Evolutionary conservation across 1,284 basidiomycete genomes (phyloP), one percentile per base, ranked within the genome.

Genomic region (Marasmius tenuissimus): DNA sequence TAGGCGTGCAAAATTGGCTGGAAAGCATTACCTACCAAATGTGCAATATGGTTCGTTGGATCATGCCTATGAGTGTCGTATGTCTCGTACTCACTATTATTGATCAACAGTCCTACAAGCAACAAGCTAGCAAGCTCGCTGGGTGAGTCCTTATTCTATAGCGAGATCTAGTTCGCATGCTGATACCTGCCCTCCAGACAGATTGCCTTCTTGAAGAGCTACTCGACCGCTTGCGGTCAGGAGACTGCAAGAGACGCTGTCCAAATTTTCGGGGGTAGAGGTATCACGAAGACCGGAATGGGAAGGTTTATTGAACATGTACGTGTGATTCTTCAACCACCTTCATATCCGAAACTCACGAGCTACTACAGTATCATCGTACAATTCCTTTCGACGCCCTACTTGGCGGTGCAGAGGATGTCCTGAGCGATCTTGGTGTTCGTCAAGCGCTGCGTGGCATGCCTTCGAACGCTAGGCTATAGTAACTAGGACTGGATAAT

Each of bases 1-100:
- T 55, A 68, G 67, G 65, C 58, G 80, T 82, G 12, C 95, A 97
- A 72, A 86, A 84, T 53, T 97, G 94, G 94, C 78, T 97, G 33
- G 96, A 98, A 78, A 91, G 86, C 70, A 79, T 97, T 64, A 96
- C 94, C 0, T 88, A 90, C 73, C 95, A 97, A 76, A 97, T 97
- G 95, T 88, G 85, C 72, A 88, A 95, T 69, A 95, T 95, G 93
- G 85, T 85, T 20, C 57, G 72, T 59, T 37, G 27, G 16, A 33
- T 27, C 34, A 7, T 16, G 47, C 52, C 60, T 38, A 34, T 5
- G 18, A 53, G 11, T 18, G 7, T 35, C 38, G 38, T 16, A 45
- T 20, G 16, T 57, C 37, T 20, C 40, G 7, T 40, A 42, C 56
- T 57, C 67, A 20, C 67, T 35, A 2, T 2, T 5, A 54, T 6